Evolutionary conservation across 345 rosid species (phyloP).

Genomic region (Balakata baccata): DNA sequence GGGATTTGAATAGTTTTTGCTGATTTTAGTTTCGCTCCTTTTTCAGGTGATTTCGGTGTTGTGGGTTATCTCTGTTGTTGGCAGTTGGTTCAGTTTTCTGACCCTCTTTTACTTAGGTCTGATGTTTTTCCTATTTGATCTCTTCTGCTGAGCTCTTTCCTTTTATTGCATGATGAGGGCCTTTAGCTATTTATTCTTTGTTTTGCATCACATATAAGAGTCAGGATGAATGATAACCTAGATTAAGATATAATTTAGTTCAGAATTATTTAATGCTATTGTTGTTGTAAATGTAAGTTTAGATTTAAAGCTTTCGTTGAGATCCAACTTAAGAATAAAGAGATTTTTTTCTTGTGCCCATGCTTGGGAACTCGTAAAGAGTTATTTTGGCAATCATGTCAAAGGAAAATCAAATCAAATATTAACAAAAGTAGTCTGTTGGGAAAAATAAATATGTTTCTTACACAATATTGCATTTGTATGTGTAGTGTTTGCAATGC

Average conservation of each 20-base stretch:
- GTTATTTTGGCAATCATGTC: too few species aligned
- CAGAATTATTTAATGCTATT: too few species aligned
- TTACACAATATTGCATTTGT: not conserved
- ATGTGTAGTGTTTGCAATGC: slow-evolving; percentile 35
- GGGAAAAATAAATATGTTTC: not conserved
- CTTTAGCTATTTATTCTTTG: not conserved
- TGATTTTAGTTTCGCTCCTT: not conserved
- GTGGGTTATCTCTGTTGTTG: slow-evolving; percentile 41
- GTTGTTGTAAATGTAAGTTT: too few species aligned
- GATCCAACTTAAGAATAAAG: too few species aligned
- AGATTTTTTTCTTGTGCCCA: too few species aligned
- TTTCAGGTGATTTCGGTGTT: slow-evolving; percentile 34
- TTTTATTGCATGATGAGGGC: not conserved
- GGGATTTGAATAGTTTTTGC: not conserved
- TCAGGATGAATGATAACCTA: not conserved
- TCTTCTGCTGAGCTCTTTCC: too few species aligned
- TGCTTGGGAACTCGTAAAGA: too few species aligned
- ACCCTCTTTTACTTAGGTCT: slow-evolving; percentile 37
- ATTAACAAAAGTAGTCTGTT: too few species aligned
- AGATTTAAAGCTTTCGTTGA: too few species aligned
- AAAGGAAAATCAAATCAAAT: too few species aligned
- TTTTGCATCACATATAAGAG: not conserved
- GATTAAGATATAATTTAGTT: too few species aligned
- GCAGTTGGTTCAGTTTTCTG: slow-evolving; percentile 41
- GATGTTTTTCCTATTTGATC: not conserved